Evolutionary conservation across 257 asterid genomes (phyloP).

Genomic region (Solanum gandarillasii): DNA sequence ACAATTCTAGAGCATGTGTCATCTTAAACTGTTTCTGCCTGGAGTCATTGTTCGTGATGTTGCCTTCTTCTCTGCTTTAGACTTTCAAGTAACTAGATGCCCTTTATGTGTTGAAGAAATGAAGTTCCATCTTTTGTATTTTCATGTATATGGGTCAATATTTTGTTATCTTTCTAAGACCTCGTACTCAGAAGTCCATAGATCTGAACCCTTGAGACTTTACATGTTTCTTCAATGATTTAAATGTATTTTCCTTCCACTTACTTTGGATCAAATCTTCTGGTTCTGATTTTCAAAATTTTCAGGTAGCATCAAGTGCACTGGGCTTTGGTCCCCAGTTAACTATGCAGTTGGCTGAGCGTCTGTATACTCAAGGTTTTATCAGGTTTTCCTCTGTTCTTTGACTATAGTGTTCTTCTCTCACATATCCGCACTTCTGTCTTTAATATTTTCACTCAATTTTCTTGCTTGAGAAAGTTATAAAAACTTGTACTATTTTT

Average conservation of each 20-base stretch:
- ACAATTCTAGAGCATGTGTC: neutral
- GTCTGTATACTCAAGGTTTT: constrained; percentile 85
- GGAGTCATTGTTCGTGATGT: neutral
- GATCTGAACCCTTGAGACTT: neutral
- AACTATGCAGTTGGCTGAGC: constrained; percentile 95
- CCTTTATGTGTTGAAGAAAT: neutral
- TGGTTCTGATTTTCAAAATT: constrained; percentile 2
- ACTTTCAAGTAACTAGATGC: neutral
- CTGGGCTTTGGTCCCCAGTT: constrained; percentile 84
- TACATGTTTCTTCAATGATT: neutral
- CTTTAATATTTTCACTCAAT: neutral
- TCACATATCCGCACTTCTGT: neutral
- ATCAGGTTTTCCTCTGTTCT: constrained; percentile 46
- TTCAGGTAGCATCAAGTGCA: constrained; percentile 92
- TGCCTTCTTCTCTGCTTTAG: neutral
- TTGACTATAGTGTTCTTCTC: neutral
- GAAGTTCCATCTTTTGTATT: neutral
- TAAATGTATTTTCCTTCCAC: neutral
- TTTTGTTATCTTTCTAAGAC: neutral
- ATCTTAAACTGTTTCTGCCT: neutral
- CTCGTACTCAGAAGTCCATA: neutral
- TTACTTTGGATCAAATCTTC: neutral
- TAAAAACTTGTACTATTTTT: neutral
- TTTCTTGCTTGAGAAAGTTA: neutral
- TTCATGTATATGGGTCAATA: neutral